Percentiles rank a stretch among this genome's conserved stretches.
Conservation (phyloP, 352 stramenopile species). For the Globisporangium spinosum region DNA sequence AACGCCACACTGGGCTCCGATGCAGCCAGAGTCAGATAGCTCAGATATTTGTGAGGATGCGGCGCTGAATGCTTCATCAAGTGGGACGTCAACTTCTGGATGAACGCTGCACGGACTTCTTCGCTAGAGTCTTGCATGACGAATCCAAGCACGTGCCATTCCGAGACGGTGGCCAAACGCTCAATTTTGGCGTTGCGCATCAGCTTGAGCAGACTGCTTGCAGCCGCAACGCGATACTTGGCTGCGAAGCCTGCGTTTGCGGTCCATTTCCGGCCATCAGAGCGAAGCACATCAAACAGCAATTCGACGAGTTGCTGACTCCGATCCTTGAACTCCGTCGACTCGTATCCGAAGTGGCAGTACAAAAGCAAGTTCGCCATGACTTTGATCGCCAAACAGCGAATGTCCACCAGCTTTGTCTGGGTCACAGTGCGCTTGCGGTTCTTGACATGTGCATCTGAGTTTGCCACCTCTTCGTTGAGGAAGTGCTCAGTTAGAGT, state of each 20-base stretch:
- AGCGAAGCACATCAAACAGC: conserved; percentile 61
- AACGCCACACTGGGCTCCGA: conserved; percentile 43
- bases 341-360: conserved; percentile 21
- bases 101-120: conserved; percentile 62
- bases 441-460: conserved; percentile 2
- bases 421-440: conserved; percentile 25
- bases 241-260: conserved; percentile 33
- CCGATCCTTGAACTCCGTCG: conserved; percentile 19
- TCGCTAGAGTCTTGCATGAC: conserved; percentile 72
- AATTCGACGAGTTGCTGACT: conserved; percentile 40
- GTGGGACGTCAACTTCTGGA: conserved; percentile 72
- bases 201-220: conserved; percentile 60
- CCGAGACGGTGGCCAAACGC: conserved; percentile 35
- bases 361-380: conserved; percentile 57
- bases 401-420: conserved; percentile 38
- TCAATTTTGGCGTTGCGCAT: conserved; percentile 58
- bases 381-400: conserved; percentile 58
- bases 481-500: conserved; percentile 47
- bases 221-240: conserved; percentile 47
- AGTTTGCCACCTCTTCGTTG: conserved; percentile 5
- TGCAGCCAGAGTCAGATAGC: conserved; percentile 64
- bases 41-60: conserved; percentile 79
- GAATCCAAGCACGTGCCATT: conserved; percentile 81
- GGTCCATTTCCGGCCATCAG: conserved; percentile 46
- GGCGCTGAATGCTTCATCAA: conserved; percentile 59